A percentile compares a stretch with the other conserved stretches of the same genome.
Evolutionary conservation across 768 basidiomycete genomes (phyloP).

Genomic region (Astraeus odoratus): DNA sequence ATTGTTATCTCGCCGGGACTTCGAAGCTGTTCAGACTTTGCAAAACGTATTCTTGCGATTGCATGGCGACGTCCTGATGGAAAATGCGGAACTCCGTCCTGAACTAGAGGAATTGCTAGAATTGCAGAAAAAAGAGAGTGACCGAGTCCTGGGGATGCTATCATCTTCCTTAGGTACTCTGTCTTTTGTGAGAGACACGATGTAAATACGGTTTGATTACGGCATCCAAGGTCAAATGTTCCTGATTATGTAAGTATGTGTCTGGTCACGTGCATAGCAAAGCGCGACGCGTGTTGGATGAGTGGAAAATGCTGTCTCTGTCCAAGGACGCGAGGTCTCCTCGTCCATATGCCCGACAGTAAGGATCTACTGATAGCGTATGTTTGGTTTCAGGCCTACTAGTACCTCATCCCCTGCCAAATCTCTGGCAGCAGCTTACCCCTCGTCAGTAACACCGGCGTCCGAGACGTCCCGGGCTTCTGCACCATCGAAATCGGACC

Average conservation of each 20-base stretch:
- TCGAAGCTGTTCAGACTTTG: conserved; percentile 90
- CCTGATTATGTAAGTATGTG: not conserved
- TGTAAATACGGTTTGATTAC: too few relatives aligned
- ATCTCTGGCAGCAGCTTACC: conserved; percentile 15
- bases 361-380: conserved; percentile 12
- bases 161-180: conserved; percentile 70
- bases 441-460: conserved; percentile 3
- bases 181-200: conserved; percentile 64
- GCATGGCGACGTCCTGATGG: conserved; percentile 76
- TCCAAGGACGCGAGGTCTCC: not conserved
- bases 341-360: conserved; percentile 1
- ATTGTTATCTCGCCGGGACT: conserved; percentile 76
- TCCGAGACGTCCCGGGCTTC: conserved; percentile 37
- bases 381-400: conserved; percentile 42
- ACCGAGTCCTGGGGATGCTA: conserved; percentile 67
- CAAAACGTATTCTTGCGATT: conserved; percentile 77
- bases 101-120: conserved; percentile 52
- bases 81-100: conserved; percentile 55
- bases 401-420: conserved; percentile 43
- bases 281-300: not conserved
- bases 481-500: conserved; percentile 38
- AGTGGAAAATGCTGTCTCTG: not conserved
- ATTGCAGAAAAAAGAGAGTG: conserved; percentile 73
- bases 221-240: too few relatives aligned
- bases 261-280: not conserved